Percentiles rank a stretch among this genome's conserved stretches.
Evolutionary conservation across 495 filamentous ascomycete species (phyloP).

Genomic region (Aspergillus carlsbadensis): DNA sequence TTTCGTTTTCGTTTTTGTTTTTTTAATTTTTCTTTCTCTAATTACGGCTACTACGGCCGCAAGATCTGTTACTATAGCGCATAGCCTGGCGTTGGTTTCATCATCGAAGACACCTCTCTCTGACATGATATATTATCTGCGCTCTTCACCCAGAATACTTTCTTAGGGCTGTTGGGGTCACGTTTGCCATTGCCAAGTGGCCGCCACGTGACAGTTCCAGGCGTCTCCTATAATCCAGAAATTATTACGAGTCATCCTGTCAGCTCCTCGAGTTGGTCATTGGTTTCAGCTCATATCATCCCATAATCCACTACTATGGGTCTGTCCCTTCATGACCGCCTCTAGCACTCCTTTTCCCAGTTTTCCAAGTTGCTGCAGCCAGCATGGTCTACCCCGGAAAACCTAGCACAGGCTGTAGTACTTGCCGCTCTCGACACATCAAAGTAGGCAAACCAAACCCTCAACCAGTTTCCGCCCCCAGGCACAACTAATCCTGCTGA

Average conservation of each 20-base stretch:
- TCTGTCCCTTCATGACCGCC: not conserved
- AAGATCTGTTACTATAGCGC: not conserved
- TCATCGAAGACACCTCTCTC: not conserved
- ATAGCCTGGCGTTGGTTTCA: not conserved
- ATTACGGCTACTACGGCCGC: not conserved
- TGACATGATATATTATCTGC: not conserved
- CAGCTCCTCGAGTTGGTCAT: not conserved
- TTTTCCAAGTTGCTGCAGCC: not conserved
- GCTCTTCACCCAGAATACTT: not conserved
- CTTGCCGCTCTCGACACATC: conserved; percentile 63
- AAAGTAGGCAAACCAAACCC: conserved; percentile 37
- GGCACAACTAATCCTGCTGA: not conserved
- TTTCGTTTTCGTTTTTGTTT: too few species aligned
- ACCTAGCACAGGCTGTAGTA: conserved; percentile 67
- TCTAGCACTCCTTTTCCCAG: not conserved
- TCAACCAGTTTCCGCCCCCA: not conserved
- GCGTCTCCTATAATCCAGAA: not conserved
- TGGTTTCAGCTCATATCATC: not conserved
- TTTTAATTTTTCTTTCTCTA: not conserved
- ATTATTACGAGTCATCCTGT: not conserved
- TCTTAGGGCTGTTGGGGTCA: conserved; percentile 7
- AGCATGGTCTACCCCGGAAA: conserved; percentile 73
- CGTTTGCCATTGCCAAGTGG: not conserved
- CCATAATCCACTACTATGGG: not conserved
- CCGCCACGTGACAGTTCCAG: not conserved